These are phyloP conservation scores for Cytospora paraplurivora DNA, from an alignment of 2,329 filamentous ascomycete species.

Conservation along the genomic window DNA sequence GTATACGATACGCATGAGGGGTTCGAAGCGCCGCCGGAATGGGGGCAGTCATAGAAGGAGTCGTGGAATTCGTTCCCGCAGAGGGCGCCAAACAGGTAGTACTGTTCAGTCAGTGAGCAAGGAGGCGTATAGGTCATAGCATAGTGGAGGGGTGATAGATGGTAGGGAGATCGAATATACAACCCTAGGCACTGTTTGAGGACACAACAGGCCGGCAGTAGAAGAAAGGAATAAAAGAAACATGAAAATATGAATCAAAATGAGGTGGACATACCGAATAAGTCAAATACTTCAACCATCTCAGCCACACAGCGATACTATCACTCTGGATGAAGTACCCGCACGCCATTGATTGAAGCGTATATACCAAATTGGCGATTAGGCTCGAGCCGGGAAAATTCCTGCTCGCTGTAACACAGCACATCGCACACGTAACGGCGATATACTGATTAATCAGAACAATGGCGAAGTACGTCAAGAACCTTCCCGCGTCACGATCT, in stretches of 20 bases:
- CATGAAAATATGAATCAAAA: background rate
- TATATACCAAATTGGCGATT: conserved; percentile 72
- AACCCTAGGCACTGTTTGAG: background rate
- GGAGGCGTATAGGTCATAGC: too few species aligned
- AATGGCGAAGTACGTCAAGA: conserved; percentile 72
- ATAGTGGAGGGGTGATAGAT: background rate
- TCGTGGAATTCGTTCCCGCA: conserved; percentile 72
- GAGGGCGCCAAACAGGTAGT: conserved; percentile 72
- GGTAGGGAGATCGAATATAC: background rate
- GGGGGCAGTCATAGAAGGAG: conserved; percentile 73
- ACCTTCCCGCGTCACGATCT: conserved; percentile 61
- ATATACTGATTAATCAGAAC: conserved; percentile 73
- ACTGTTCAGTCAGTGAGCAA: conserved; percentile 43
- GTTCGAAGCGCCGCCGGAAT: conserved; percentile 60
- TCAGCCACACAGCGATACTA: conserved; percentile 74
- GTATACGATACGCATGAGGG: conserved; percentile 70
- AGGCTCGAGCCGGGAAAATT: conserved; percentile 72
- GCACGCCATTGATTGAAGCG: conserved; percentile 72
- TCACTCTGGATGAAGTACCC: conserved; percentile 76
- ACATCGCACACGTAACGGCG: conserved; percentile 69
- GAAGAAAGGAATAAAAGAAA: background rate
- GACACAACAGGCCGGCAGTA: background rate
- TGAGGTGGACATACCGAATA: conserved; percentile 48
- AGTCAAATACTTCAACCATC: conserved; percentile 72
- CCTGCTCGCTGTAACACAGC: conserved; percentile 65